Evolutionary conservation across 139 green algal genomes (phyloP).

Genomic region (Eudorina sp.): DNA sequence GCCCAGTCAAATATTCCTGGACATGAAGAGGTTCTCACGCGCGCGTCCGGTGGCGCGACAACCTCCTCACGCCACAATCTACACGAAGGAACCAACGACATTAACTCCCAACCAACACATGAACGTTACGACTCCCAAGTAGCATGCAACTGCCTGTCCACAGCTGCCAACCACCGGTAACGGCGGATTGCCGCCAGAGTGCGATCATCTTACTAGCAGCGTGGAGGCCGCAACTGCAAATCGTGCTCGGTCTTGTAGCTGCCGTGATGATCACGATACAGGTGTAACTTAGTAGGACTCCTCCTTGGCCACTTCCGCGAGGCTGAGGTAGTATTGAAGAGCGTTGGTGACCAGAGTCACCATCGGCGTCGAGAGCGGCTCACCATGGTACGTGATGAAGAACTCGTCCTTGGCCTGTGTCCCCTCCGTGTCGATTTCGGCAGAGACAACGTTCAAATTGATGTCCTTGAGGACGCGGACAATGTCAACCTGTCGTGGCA

Average conservation of each 20-base stretch:
- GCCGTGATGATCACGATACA: too few species aligned
- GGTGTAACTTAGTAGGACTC: slow-evolving; percentile 96
- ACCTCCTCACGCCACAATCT: too few species aligned
- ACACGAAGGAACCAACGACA: too few species aligned
- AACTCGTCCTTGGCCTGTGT: slow-evolving; percentile 86
- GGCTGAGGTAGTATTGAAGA: slow-evolving; percentile 94
- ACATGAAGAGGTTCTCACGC: too few species aligned
- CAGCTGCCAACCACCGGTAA: too few species aligned
- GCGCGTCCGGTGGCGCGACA: too few species aligned
- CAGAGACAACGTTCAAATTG: slow-evolving; percentile 95
- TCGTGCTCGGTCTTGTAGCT: too few species aligned
- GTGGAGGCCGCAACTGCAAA: too few species aligned
- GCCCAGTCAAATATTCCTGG: too few species aligned
- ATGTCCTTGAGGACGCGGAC: slow-evolving; percentile 89
- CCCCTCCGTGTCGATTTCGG: slow-evolving; percentile 90
- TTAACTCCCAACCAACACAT: neutral
- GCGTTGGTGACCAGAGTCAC: slow-evolving; percentile 88
- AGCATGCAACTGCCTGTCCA: too few species aligned
- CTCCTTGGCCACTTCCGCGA: slow-evolving; percentile 89
- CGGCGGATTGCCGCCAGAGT: too few species aligned
- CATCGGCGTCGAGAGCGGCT: slow-evolving; percentile 90
- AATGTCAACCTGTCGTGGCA: slow-evolving; percentile 50
- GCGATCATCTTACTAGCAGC: too few species aligned
- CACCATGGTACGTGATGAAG: slow-evolving; percentile 94
- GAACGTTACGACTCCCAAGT: neutral